A percentile compares a stretch with the other conserved stretches of the same genome.
Evolutionary conservation across 345 rosid genomes (phyloP).

Genomic region (Erucastrum elatum): DNA sequence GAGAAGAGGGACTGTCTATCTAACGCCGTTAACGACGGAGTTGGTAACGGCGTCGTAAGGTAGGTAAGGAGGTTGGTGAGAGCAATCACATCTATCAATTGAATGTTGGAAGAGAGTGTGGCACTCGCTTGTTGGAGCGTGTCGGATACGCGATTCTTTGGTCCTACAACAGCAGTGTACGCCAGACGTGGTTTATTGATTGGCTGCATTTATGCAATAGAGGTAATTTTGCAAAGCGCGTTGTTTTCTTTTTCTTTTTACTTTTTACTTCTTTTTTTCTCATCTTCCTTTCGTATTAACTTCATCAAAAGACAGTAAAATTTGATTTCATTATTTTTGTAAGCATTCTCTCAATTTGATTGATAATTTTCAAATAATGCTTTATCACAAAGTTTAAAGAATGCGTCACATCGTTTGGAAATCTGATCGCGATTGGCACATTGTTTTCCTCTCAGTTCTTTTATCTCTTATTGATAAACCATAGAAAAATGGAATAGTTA

Average conservation of each 20-base stretch:
- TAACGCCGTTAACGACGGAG: slow-evolving; percentile 36
- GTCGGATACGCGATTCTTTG: slow-evolving; percentile 6
- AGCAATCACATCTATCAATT: slow-evolving; percentile 27
- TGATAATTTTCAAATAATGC: not conserved
- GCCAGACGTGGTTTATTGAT: slow-evolving; percentile 4
- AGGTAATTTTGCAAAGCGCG: slow-evolving; percentile 40
- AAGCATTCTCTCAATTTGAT: not conserved
- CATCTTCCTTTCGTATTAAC: slow-evolving; percentile 1
- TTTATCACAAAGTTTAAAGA: not conserved
- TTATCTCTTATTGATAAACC: not conserved
- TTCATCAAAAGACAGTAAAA: slow-evolving; percentile 6
- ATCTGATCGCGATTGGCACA: slow-evolving; percentile 3
- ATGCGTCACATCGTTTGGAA: slow-evolving; percentile 15
- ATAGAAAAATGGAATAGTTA: not conserved
- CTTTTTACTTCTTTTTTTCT: not conserved
- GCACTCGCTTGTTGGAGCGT: slow-evolving; percentile 31
- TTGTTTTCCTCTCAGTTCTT: not conserved
- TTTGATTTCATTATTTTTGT: not conserved
- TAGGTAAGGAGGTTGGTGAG: slow-evolving; percentile 33
- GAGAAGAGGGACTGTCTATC: slow-evolving; percentile 24
- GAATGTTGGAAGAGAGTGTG: slow-evolving; percentile 17
- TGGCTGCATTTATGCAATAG: slow-evolving; percentile 26
- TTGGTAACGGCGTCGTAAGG: slow-evolving; percentile 38
- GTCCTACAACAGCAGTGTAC: not conserved
- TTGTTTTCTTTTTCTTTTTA: not conserved